Evolutionary conservation across 306 rosid species (phyloP), one percentile per base, ranked within the genome.

Genomic region (Pyrus pyrifolia): DNA sequence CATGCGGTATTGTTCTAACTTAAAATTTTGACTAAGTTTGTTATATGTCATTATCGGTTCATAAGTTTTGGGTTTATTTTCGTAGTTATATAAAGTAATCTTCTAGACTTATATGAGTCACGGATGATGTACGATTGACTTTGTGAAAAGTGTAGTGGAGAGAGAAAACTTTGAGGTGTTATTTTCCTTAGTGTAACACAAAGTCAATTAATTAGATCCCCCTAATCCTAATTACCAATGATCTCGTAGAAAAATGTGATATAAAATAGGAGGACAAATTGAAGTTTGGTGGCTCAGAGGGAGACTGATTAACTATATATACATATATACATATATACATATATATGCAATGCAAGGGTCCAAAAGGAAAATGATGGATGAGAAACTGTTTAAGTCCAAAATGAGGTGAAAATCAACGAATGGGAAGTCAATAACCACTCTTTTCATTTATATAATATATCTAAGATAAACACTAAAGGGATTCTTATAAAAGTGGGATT

Each of bases 71-170:
- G 18, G 33, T 53, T 53, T 53, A 71, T 71, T 30, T 14, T 53
- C 4, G 2, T 1, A 21, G 33, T 55, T 31, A 33, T n/a, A 22
- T 30, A 66, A 35, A 65, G 30, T 4, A 14, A 53, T 38, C 46
- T 15, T 57, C 33, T 19, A 61, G 46, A 70, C 33, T 10, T 67
- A 1, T 4, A 11, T 11, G 65, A 59, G 40, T 18, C 69, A 33
- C 27, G 23, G 59, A 33, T 33, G 72, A 78, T 29, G 60, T 27
- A 40, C 44, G 67, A 45, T 65, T 52, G 73, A 79, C 77, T 53
- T 27, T 27, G 15, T 62, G 42, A 12, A 60, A 25, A 13, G 2
- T 38, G 17, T 2, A 31, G 3, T 12, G 25, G 25, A 35, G 38
- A 22, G 40, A 61, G 44, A 18, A 29, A 65, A 19, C 33, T 15